Percentiles rank a stretch among this genome's conserved stretches.
These are phyloP conservation scores for Mentha longifolia DNA, from an alignment of 257 asterid genomes.

Conservation along the genomic window DNA sequence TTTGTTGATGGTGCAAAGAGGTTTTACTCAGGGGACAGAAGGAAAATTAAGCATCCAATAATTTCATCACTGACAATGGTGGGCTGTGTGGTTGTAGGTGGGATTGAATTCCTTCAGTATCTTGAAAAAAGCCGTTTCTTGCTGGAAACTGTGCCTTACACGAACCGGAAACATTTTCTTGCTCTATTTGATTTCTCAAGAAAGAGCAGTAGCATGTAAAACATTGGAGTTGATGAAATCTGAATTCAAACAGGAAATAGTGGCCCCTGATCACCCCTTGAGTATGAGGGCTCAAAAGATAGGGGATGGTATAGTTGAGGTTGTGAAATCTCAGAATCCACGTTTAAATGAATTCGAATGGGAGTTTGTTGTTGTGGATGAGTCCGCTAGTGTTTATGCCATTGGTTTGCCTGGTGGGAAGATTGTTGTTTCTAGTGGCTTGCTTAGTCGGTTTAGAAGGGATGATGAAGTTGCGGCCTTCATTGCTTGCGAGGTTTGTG, in stretches of 20 bases:
- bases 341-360: constrained; percentile 87
- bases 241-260: constrained; percentile 60
- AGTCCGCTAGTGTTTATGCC: constrained; percentile 69
- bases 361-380: constrained; percentile 87
- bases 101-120: constrained; percentile 64
- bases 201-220: constrained; percentile 55
- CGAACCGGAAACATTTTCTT: constrained; percentile 88
- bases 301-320: constrained; percentile 70
- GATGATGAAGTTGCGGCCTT: constrained; percentile 90
- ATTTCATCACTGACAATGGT: constrained; percentile 14
- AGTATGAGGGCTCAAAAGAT: constrained; percentile 75
- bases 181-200: constrained; percentile 58
- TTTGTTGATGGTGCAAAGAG: constrained; percentile 64
- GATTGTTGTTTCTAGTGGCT: constrained; percentile 91
- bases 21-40: constrained; percentile 49
- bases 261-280: constrained; percentile 89
- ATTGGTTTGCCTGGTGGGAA: constrained; percentile 95
- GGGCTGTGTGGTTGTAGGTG: constrained; percentile 48
- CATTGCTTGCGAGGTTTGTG: constrained; percentile 77
- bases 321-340: constrained; percentile 51
- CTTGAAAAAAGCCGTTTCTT: constrained; percentile 51
- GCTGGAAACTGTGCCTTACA: constrained; percentile 76
- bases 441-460: constrained; percentile 74
- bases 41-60: constrained; percentile 73
- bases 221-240: constrained; percentile 54